phyloP scores from a whole-genome alignment of 2,329 filamentous ascomycete species.

The Ciborinia camelliae region DNA sequence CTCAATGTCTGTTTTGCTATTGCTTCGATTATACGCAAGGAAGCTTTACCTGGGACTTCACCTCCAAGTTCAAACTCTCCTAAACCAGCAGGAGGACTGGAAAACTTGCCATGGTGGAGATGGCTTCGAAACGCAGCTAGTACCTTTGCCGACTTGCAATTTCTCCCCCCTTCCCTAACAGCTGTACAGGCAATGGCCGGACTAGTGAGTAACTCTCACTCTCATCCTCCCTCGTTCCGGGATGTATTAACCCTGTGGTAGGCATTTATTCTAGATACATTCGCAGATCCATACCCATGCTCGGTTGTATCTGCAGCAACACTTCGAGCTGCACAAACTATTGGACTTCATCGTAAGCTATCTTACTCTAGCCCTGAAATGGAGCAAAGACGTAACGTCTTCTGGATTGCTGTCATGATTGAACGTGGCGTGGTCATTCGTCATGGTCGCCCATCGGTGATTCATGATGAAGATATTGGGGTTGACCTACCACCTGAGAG shows the following conservation, averaged over 20 bases:
- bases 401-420: slow-evolving; percentile 30
- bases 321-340: slow-evolving; percentile 24
- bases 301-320: slow-evolving; percentile 26
- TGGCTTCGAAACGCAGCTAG: slow-evolving; percentile 26
- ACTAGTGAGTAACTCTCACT: slow-evolving; percentile 16
- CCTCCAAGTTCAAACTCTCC: neutral
- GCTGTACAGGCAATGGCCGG: slow-evolving; percentile 30
- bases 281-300: slow-evolving; percentile 26
- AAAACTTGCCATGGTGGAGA: neutral
- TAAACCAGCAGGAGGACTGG: neutral
- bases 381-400: slow-evolving; percentile 30
- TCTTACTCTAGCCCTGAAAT: slow-evolving; percentile 24
- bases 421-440: slow-evolving; percentile 26
- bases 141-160: slow-evolving; percentile 28
- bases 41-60: slow-evolving; percentile 17
- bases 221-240: neutral
- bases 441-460: slow-evolving; percentile 29
- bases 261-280: slow-evolving; percentile 22
- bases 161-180: slow-evolving; percentile 26
- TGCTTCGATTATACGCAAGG: slow-evolving; percentile 21
- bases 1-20: slow-evolving; percentile 29
- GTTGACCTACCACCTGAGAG: slow-evolving; percentile 28
- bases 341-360: slow-evolving; percentile 30
- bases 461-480: slow-evolving; percentile 32
- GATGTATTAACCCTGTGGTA: neutral